A percentile compares a stretch with the other conserved stretches of the same genome.
Conservation (phyloP, 148 eudicot species). For the Agrostemma githago region DNA sequence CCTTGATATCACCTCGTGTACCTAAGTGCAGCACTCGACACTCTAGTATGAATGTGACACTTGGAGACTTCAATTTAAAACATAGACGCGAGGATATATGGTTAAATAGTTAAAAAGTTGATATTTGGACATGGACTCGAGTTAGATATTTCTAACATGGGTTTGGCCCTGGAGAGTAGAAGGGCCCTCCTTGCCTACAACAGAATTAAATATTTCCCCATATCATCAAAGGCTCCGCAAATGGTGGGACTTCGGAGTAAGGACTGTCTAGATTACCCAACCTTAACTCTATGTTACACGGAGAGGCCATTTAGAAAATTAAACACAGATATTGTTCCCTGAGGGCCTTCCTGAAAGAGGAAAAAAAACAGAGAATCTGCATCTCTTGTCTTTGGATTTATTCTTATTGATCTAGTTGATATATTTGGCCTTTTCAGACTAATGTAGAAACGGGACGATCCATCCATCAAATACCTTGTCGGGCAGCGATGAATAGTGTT, state of each 20-base stretch:
- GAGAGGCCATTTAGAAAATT: too few relatives aligned
- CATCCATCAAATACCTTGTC: constrained; percentile 90
- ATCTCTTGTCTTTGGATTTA: background rate
- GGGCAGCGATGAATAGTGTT: constrained; percentile 98
- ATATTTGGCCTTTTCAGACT: constrained; percentile 38
- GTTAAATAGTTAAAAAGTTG: background rate
- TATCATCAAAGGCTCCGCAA: too few relatives aligned
- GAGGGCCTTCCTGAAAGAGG: background rate
- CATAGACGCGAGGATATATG: background rate
- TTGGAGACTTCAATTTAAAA: too few relatives aligned
- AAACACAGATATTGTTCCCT: background rate
- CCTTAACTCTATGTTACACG: too few relatives aligned
- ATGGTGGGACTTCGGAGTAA: too few relatives aligned
- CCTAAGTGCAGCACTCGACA: background rate
- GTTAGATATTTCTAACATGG: too few relatives aligned
- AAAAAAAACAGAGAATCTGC: background rate
- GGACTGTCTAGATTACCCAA: too few relatives aligned
- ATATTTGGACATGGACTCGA: background rate
- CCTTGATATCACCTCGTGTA: background rate
- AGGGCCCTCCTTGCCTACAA: too few relatives aligned
- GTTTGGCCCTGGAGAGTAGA: too few relatives aligned
- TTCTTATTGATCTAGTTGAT: background rate
- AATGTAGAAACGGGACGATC: constrained; percentile 81
- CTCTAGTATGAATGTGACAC: too few relatives aligned
- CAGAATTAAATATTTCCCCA: too few relatives aligned